phyloP scores from a whole-genome alignment of 2,329 filamentous ascomycete species.

The Coniochaeta sp. region DNA sequence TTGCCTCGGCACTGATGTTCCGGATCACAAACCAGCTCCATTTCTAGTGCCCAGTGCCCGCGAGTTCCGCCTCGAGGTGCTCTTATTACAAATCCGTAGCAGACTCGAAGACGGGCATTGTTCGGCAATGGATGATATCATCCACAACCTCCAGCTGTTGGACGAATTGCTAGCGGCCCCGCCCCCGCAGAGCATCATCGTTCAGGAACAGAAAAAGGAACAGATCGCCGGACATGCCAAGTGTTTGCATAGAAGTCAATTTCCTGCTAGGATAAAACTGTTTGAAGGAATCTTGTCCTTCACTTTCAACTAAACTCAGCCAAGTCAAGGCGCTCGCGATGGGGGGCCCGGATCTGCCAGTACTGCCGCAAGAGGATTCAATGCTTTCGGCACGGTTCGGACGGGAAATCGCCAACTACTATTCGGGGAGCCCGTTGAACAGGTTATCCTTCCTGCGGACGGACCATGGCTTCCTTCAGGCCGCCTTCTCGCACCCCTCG shows the following conservation, averaged over 20 bases:
- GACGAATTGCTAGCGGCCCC: not conserved
- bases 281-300: not conserved
- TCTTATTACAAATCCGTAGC: too few species aligned
- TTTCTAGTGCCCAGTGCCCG: not conserved
- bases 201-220: not conserved
- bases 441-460: slow-evolving; percentile 70
- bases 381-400: slow-evolving; percentile 75
- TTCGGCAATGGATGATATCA: not conserved
- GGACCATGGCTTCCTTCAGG: slow-evolving; percentile 62
- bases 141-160: not conserved
- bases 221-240: too few species aligned
- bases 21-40: not conserved
- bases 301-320: not conserved
- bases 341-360: slow-evolving; percentile 26
- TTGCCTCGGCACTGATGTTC: not conserved
- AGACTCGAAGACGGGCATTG: not conserved
- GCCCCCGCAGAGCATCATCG: not conserved
- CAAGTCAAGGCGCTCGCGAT: slow-evolving; percentile 6
- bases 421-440: slow-evolving; percentile 70
- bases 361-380: slow-evolving; percentile 43
- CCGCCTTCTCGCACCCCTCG: slow-evolving; percentile 57
- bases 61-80: too few species aligned
- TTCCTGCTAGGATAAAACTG: not conserved
- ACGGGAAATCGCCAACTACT: slow-evolving; percentile 77
- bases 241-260: not conserved